Percentiles rank a stretch among this genome's conserved stretches.
Evolutionary conservation across 2,329 filamentous ascomycete species (phyloP).

Genomic region (Talaromyces sp.): DNA sequence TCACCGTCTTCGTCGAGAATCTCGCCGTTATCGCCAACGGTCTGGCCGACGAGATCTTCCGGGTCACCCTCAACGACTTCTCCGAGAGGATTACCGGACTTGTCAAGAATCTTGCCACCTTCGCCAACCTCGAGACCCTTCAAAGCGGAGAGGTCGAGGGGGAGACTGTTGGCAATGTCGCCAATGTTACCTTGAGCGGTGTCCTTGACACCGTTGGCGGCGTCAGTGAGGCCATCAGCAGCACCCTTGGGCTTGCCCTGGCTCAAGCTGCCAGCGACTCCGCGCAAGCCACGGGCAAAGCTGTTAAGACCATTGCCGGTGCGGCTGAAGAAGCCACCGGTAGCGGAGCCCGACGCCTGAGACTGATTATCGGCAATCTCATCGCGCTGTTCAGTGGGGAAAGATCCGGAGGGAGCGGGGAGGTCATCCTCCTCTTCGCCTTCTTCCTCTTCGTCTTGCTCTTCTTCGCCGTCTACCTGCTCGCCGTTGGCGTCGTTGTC

Average conservation of each 20-base stretch:
- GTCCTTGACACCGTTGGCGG: conserved; percentile 21
- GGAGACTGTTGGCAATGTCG: conserved; percentile 19
- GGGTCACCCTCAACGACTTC: conserved; percentile 35
- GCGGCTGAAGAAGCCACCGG: conserved; percentile 19
- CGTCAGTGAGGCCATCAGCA: conserved; percentile 15
- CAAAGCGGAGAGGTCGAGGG: conserved; percentile 29
- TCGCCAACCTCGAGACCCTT: conserved; percentile 45
- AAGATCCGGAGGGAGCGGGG: background rate
- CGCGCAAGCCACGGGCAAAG: conserved; percentile 21
- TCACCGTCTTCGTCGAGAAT: conserved; percentile 38
- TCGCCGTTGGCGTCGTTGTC: conserved; percentile 1
- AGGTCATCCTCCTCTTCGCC: background rate
- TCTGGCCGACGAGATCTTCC: conserved; percentile 32
- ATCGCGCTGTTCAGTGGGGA: conserved; percentile 11
- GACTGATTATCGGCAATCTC: conserved; percentile 19
- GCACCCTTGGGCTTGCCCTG: conserved; percentile 21
- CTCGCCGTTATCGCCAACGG: conserved; percentile 35
- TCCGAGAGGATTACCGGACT: conserved; percentile 31
- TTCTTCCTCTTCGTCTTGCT: conserved; percentile 5
- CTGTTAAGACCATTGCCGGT: conserved; percentile 20
- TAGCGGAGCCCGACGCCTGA: conserved; percentile 29
- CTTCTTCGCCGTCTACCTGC: background rate
- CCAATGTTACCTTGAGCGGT: conserved; percentile 22
- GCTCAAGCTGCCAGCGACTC: conserved; percentile 17
- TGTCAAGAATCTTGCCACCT: conserved; percentile 49